Evolutionary conservation across 441 rosid genomes (phyloP).

Genomic region (Gossypium aridum): DNA sequence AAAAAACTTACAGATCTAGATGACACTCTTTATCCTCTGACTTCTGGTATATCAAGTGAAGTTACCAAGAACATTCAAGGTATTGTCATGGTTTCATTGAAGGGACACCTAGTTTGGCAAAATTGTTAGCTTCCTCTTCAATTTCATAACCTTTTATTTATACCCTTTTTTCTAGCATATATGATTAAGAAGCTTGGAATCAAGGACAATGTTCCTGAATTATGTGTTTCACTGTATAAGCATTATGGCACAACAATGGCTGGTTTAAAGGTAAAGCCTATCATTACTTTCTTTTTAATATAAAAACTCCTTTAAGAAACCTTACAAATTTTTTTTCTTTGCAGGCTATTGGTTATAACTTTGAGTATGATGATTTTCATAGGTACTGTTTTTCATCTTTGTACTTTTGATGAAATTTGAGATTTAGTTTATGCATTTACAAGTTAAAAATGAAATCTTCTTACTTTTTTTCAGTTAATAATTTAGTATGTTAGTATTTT

Average conservation of each 20-base stretch:
- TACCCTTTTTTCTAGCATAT: slow-evolving; percentile 30
- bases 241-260: slow-evolving; percentile 85
- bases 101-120: background rate
- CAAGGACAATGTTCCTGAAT: slow-evolving; percentile 45
- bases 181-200: slow-evolving; percentile 63
- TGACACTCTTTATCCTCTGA: slow-evolving; percentile 70
- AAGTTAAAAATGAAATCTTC: too few species aligned
- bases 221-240: slow-evolving; percentile 51
- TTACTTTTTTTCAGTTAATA: too few species aligned
- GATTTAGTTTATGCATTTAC: too few species aligned
- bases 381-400: slow-evolving; percentile 31
- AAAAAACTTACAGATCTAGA: slow-evolving; percentile 48
- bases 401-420: background rate
- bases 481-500: too few species aligned
- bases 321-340: background rate
- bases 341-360: slow-evolving; percentile 70
- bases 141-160: slow-evolving; percentile 2
- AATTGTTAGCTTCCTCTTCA: background rate
- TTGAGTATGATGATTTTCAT: slow-evolving; percentile 79
- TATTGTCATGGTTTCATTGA: slow-evolving; percentile 9
- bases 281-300: background rate
- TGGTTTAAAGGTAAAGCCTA: slow-evolving; percentile 60
- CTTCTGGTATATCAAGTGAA: slow-evolving; percentile 50
- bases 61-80: slow-evolving; percentile 69
- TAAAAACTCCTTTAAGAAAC: background rate